phyloP scores from a whole-genome alignment of 73 alveolate species.

The Symbiodinium natans region DNA sequence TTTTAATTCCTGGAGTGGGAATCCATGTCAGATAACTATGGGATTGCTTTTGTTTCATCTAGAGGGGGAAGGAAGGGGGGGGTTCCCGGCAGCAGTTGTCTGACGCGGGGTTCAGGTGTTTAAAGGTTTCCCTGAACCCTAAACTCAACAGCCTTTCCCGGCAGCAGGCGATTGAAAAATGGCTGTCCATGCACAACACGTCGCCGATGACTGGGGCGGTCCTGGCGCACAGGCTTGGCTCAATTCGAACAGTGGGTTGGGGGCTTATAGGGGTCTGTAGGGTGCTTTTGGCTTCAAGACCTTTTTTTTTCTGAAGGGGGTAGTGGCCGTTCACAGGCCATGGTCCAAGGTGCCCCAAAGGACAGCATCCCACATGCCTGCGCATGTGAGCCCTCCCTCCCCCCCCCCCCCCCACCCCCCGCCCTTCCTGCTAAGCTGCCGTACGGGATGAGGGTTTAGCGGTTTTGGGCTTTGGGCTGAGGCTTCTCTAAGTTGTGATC shows the following conservation, averaged over 20 bases:
- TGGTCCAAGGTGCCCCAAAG: too few species aligned
- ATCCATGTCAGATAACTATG: too few species aligned
- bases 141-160: background rate
- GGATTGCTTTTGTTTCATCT: background rate
- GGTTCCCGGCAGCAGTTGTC: background rate
- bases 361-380: too few species aligned
- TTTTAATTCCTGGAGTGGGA: too few species aligned
- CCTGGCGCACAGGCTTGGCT: slow-evolving; percentile 40
- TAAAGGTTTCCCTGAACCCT: background rate
- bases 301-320: too few species aligned
- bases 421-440: too few species aligned
- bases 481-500: too few species aligned
- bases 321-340: too few species aligned
- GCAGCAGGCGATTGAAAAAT: slow-evolving; percentile 77
- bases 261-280: background rate
- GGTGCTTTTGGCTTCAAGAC: background rate
- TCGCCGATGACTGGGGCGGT: slow-evolving; percentile 91
- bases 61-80: background rate
- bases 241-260: background rate
- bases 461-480: too few species aligned
- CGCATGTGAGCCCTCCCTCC: too few species aligned
- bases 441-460: too few species aligned
- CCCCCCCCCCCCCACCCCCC: too few species aligned
- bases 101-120: background rate
- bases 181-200: slow-evolving; percentile 91